Conservation (phyloP, 306 rosid species). For the Cyclanthera cordifolia region DNA sequence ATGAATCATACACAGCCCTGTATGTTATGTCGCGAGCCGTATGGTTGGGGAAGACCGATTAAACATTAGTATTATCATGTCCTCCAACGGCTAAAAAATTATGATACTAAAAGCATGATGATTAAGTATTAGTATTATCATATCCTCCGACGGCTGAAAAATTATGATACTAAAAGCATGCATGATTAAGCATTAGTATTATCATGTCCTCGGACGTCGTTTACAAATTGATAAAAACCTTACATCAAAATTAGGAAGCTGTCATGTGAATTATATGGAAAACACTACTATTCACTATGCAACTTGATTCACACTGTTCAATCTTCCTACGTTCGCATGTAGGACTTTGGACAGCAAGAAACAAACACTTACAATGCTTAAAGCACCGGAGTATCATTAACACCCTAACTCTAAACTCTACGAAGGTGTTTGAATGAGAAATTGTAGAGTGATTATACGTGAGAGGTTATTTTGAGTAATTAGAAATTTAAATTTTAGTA, state of each 20-base stretch:
- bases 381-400: background rate
- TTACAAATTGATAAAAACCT: background rate
- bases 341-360: background rate
- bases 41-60: background rate
- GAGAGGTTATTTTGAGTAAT: too few species aligned
- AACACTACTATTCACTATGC: background rate
- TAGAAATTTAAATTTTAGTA: too few species aligned
- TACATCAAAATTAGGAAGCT: background rate
- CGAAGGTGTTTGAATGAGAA: too few species aligned
- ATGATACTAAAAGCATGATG: too few species aligned
- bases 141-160: background rate
- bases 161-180: too few species aligned
- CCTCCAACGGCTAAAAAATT: background rate
- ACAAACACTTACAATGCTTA: background rate
- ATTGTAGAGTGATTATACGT: too few species aligned
- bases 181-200: background rate
- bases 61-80: background rate
- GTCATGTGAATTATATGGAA: background rate
- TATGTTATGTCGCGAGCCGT: background rate
- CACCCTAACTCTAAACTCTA: background rate
- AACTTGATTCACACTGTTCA: background rate
- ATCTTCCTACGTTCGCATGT: background rate
- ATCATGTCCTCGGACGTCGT: background rate
- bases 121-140: background rate
- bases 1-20: background rate